Percentiles rank a stretch among this genome's conserved stretches.
phyloP scores from a whole-genome alignment of 305 asterid species.

The Plantago rigida region DNA sequence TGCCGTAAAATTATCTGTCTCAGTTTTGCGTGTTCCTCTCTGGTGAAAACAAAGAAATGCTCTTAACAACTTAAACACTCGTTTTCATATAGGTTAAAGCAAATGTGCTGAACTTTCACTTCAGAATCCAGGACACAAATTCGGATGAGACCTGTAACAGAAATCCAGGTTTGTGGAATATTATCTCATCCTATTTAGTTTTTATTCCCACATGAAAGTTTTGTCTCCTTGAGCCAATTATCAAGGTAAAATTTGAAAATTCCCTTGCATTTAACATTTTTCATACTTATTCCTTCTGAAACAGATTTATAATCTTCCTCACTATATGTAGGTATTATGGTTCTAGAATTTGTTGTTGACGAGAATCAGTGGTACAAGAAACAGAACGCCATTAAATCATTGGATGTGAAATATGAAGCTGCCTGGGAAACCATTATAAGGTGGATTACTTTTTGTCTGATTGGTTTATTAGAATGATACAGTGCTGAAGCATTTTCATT shows the following conservation, averaged over 20 bases:
- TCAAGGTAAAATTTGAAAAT: neutral
- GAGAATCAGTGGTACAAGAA: slow-evolving; percentile 44
- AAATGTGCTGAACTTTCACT: slow-evolving; percentile 36
- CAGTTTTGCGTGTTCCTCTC: slow-evolving; percentile 14
- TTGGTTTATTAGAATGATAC: too few species aligned
- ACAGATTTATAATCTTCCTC: neutral
- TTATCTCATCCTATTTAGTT: neutral
- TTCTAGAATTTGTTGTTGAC: slow-evolving; percentile 47
- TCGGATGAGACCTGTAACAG: slow-evolving; percentile 24
- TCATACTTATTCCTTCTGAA: neutral
- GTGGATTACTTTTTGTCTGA: slow-evolving; percentile 33
- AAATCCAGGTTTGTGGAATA: slow-evolving; percentile 37
- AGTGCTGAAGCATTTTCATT: slow-evolving; percentile 11
- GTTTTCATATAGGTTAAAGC: slow-evolving; percentile 42
- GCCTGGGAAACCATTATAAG: slow-evolving; percentile 41
- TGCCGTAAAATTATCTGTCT: slow-evolving; percentile 20
- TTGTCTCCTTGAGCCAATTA: neutral
- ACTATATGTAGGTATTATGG: slow-evolving; percentile 36
- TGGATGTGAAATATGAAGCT: slow-evolving; percentile 46
- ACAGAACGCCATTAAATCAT: slow-evolving; percentile 50
- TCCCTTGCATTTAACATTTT: neutral
- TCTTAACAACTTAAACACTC: slow-evolving; percentile 2
- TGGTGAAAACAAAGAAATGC: neutral
- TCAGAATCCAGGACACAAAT: slow-evolving; percentile 32
- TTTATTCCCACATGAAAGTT: too few species aligned